These are phyloP conservation scores for Craterostigma plantagineum DNA, from an alignment of 257 asterid species.

Conservation along the genomic window DNA sequence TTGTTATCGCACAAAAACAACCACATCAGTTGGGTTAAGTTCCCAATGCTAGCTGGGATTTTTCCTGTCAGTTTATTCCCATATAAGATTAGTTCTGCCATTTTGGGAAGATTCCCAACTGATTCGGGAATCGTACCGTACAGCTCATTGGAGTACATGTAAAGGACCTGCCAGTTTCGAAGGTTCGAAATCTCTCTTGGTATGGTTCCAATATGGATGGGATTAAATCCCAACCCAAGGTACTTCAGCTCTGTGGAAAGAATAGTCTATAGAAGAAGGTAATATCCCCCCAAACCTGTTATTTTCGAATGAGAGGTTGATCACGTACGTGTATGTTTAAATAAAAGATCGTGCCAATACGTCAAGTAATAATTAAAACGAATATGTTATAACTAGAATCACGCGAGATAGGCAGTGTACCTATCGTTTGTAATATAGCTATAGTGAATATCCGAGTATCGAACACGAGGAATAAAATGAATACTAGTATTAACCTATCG, in stretches of 20 bases:
- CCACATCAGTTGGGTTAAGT: slow-evolving; percentile 10
- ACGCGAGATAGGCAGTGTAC: too few species aligned
- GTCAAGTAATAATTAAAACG: too few species aligned
- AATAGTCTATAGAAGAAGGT: slow-evolving; percentile 1
- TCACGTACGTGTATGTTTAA: too few species aligned
- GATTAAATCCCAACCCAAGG: slow-evolving; percentile 11
- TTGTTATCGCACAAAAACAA: slow-evolving; percentile 11
- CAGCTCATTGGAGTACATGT: slow-evolving; percentile 9
- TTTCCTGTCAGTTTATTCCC: slow-evolving; percentile 10
- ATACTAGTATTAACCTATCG: too few species aligned
- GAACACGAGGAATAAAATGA: too few species aligned
- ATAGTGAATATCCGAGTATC: too few species aligned
- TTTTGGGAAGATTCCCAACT: slow-evolving; percentile 10
- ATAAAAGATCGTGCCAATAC: too few species aligned
- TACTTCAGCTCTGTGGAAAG: slow-evolving; percentile 14
- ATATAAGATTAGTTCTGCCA: slow-evolving; percentile 7
- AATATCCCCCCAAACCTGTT: slow-evolving; percentile 15
- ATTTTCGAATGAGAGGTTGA: slow-evolving; percentile 2
- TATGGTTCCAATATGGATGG: slow-evolving; percentile 13
- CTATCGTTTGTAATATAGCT: too few species aligned
- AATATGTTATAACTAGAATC: too few species aligned
- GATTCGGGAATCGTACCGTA: slow-evolving; percentile 18
- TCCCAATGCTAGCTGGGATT: slow-evolving; percentile 18
- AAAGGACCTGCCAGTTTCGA: slow-evolving; percentile 9
- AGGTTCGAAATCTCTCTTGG: slow-evolving; percentile 15